phyloP scores from a whole-genome alignment of 73 alveolate species.

The Paramecium caudatum region DNA sequence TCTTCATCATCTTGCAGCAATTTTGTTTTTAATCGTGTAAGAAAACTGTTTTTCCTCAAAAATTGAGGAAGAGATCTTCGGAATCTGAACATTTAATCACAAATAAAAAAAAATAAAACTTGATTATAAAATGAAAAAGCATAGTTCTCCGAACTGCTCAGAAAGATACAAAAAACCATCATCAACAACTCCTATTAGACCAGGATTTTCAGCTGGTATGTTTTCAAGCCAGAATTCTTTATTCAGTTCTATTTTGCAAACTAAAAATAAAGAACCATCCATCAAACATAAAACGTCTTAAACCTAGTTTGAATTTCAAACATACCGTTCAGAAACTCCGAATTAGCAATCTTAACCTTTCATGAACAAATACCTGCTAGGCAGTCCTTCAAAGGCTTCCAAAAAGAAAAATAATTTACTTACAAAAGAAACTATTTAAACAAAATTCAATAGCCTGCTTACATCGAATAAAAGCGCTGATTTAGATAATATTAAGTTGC shows the following conservation, averaged over 20 bases:
- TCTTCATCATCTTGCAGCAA: constrained; percentile 29
- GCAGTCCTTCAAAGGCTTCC: background rate
- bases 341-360: background rate
- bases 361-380: background rate
- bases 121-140: constrained; percentile 33
- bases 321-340: constrained; percentile 5
- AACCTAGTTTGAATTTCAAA: background rate
- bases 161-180: constrained; percentile 7
- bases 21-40: background rate
- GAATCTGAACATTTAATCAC: constrained; percentile 16
- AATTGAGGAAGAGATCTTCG: constrained; percentile 3
- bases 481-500: background rate
- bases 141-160: background rate
- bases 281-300: background rate
- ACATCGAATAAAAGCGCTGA: constrained; percentile 17
- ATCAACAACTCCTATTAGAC: background rate
- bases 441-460: background rate
- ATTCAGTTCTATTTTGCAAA: background rate
- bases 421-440: background rate
- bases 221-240: constrained; percentile 34
- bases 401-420: constrained; percentile 23
- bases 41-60: background rate
- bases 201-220: background rate
- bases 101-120: constrained; percentile 1
- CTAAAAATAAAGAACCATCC: background rate